These are phyloP conservation scores for Cutaneotrichosporon daszewskae DNA, from an alignment of 1,284 basidiomycete genomes.

Conservation along the genomic window DNA sequence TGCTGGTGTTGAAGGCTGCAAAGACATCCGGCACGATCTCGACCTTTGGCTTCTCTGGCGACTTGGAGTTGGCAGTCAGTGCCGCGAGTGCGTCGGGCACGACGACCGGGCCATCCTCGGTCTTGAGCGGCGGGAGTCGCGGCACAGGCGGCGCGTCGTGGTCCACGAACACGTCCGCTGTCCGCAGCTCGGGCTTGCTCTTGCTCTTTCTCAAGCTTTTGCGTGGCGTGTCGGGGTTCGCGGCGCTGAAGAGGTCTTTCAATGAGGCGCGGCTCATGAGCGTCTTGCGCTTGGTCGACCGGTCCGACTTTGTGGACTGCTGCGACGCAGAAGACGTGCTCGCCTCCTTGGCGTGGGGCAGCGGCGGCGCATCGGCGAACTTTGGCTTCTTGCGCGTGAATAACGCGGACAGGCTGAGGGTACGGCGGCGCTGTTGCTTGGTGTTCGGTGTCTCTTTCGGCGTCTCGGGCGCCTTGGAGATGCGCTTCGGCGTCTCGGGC, in stretches of 20 bases:
- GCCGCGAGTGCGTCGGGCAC: slow-evolving; percentile 18
- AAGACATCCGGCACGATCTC: slow-evolving; percentile 18
- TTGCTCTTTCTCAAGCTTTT: slow-evolving; percentile 10
- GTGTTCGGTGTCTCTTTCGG: slow-evolving; percentile 2
- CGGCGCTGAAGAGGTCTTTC: slow-evolving; percentile 13
- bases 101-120: slow-evolving; percentile 1
- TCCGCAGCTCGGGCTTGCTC: slow-evolving; percentile 15
- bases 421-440: slow-evolving; percentile 6
- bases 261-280: slow-evolving; percentile 3
- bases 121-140: slow-evolving; percentile 2
- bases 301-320: neutral
- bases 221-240: neutral
- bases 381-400: slow-evolving; percentile 13
- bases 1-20: slow-evolving; percentile 13
- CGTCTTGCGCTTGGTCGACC: slow-evolving; percentile 9
- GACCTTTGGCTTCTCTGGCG: slow-evolving; percentile 3
- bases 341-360: neutral
- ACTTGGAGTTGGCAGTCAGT: slow-evolving; percentile 10
- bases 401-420: slow-evolving; percentile 10
- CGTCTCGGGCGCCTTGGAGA: slow-evolving; percentile 1
- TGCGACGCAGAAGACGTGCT: neutral
- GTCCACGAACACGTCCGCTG: slow-evolving; percentile 1
- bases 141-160: slow-evolving; percentile 8
- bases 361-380: slow-evolving; percentile 4
- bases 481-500: too few relatives aligned